A percentile compares a stretch with the other conserved stretches of the same genome.
phyloP scores from a whole-genome alignment of 169 alveolate genomes.

The Cryptosporidium canis region DNA sequence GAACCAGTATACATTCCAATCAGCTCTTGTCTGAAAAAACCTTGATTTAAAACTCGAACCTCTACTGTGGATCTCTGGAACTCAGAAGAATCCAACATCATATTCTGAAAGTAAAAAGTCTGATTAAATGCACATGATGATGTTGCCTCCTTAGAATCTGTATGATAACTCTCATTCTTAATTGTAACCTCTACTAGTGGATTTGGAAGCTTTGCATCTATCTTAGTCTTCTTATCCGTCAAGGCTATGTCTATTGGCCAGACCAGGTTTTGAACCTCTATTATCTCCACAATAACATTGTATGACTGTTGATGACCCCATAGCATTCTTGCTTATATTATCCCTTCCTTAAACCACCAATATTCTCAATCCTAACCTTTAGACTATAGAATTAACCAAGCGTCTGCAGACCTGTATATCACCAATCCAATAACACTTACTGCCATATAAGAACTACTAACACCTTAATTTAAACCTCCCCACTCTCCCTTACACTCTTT shows the following conservation, averaged over 20 bases:
- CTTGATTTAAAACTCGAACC: slow-evolving; percentile 51
- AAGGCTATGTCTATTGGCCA: slow-evolving; percentile 72
- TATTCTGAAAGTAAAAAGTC: slow-evolving; percentile 63
- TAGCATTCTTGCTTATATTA: slow-evolving; percentile 2
- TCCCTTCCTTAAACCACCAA: neutral
- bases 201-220: slow-evolving; percentile 71
- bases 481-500: neutral
- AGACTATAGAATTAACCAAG: too few relatives aligned
- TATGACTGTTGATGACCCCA: slow-evolving; percentile 76
- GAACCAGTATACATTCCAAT: slow-evolving; percentile 73
- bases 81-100: slow-evolving; percentile 33
- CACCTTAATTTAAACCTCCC: neutral
- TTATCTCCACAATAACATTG: slow-evolving; percentile 67
- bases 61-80: slow-evolving; percentile 67
- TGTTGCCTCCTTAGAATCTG: slow-evolving; percentile 66
- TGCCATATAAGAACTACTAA: too few relatives aligned
- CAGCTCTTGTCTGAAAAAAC: slow-evolving; percentile 62
- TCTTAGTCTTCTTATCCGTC: slow-evolving; percentile 17
- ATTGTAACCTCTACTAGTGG: slow-evolving; percentile 73
- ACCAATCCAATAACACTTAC: too few relatives aligned
- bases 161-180: slow-evolving; percentile 20
- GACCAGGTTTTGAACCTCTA: slow-evolving; percentile 67
- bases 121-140: slow-evolving; percentile 73
- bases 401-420: too few relatives aligned
- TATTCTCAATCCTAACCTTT: too few relatives aligned